These are phyloP conservation scores for Aphanomyces euteiches DNA, from an alignment of 352 stramenopile genomes.

Conservation along the genomic window DNA sequence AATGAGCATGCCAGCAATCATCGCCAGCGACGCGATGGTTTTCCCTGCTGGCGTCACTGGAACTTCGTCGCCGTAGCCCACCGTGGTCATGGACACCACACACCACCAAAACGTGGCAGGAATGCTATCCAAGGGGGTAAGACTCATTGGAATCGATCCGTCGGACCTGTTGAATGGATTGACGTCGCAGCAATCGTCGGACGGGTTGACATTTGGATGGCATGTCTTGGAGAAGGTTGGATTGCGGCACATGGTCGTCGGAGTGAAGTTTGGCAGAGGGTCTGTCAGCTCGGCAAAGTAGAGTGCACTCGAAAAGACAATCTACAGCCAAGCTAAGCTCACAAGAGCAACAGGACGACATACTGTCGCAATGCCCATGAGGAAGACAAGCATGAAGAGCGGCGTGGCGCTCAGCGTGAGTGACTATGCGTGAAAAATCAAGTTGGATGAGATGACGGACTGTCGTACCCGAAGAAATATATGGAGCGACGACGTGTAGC, in stretches of 20 bases:
- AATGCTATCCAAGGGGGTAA: slow-evolving; percentile 41
- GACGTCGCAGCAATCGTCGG: slow-evolving; percentile 14
- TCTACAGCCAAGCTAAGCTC: slow-evolving; percentile 17
- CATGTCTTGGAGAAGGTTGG: slow-evolving; percentile 27
- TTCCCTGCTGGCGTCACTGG: slow-evolving; percentile 71
- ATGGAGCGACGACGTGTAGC: slow-evolving; percentile 81
- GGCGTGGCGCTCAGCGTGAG: slow-evolving; percentile 71
- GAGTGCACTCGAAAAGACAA: slow-evolving; percentile 80
- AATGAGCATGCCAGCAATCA: slow-evolving; percentile 83
- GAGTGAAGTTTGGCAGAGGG: slow-evolving; percentile 24
- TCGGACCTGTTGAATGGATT: slow-evolving; percentile 26
- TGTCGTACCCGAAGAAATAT: slow-evolving; percentile 44
- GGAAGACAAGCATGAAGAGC: slow-evolving; percentile 80
- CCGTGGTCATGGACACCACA: slow-evolving; percentile 89
- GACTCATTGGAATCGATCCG: slow-evolving; percentile 19
- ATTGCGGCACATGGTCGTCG: slow-evolving; percentile 41
- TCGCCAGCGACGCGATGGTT: slow-evolving; percentile 59
- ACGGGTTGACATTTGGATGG: slow-evolving; percentile 10
- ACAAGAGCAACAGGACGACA: background rate
- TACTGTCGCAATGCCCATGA: slow-evolving; percentile 75
- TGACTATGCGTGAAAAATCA: slow-evolving; percentile 39
- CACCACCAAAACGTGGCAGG: slow-evolving; percentile 83
- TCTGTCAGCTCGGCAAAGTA: slow-evolving; percentile 76
- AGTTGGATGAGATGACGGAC: background rate
- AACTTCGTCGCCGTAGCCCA: slow-evolving; percentile 85